These are phyloP conservation scores for Celoporthe dispersa DNA, from an alignment of 2,329 filamentous ascomycete species.

Conservation along the genomic window DNA sequence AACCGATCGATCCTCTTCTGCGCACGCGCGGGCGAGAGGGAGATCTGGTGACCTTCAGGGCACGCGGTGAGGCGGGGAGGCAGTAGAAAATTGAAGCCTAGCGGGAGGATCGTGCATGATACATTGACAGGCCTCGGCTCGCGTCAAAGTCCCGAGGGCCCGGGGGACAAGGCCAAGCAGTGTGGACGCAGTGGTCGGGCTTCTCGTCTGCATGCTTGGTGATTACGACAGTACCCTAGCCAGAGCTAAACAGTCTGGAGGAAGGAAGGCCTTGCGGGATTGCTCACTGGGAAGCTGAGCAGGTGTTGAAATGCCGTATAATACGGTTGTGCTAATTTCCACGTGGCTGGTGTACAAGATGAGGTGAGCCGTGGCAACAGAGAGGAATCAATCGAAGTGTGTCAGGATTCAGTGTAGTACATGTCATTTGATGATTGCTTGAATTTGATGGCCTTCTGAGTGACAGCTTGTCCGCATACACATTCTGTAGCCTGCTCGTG, in stretches of 20 bases:
- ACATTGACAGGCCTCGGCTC: background rate
- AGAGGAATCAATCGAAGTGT: background rate
- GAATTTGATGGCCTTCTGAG: background rate
- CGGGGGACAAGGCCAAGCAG: background rate
- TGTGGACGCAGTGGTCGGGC: background rate
- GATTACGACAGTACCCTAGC: background rate
- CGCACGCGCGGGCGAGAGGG: background rate
- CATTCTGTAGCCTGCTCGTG: background rate
- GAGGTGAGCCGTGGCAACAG: background rate
- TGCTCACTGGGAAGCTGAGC: background rate
- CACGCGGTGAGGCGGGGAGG: background rate
- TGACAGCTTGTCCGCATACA: background rate
- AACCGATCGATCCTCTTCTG: background rate
- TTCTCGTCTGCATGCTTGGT: background rate
- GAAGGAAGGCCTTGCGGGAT: background rate
- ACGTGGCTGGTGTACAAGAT: background rate
- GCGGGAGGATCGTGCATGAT: constrained; percentile 6
- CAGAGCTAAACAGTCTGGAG: background rate
- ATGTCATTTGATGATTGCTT: background rate
- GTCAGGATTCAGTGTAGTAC: background rate
- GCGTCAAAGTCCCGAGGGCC: background rate
- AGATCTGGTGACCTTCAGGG: background rate
- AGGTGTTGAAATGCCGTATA: background rate
- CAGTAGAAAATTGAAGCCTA: background rate
- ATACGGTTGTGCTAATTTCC: background rate